Percentiles rank a stretch among this genome's conserved stretches.
phyloP scores from a whole-genome alignment of 306 rosid species.

The Gynostemma pentaphyllum region DNA sequence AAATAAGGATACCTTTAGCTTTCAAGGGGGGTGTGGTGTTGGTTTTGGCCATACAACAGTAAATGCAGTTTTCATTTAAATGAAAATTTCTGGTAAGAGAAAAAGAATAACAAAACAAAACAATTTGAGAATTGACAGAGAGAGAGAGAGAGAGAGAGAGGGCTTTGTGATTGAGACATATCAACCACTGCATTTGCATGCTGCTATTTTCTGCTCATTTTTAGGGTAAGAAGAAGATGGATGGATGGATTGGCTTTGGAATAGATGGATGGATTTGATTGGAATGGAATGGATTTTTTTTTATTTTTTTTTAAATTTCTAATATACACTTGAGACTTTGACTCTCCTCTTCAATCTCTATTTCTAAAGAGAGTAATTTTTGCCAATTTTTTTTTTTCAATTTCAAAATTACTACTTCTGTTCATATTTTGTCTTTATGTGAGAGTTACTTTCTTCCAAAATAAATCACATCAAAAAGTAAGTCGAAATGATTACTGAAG shows the following conservation, averaged over 20 bases:
- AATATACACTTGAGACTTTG: not conserved
- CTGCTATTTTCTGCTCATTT: not conserved
- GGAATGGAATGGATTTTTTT: not conserved
- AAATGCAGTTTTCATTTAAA: not conserved
- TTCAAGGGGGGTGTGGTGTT: not conserved
- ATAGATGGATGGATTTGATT: too few species aligned
- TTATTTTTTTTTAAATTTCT: not conserved
- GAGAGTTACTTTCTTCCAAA: too few species aligned
- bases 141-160: too few species aligned
- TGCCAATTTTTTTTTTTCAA: not conserved
- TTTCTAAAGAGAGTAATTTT: not conserved
- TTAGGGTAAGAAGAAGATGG: not conserved
- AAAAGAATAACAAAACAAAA: slow-evolving; percentile 9
- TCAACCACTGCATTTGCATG: not conserved
- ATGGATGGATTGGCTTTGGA: too few species aligned
- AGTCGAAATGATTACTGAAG: too few species aligned
- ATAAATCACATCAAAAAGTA: too few species aligned
- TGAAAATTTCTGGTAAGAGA: not conserved
- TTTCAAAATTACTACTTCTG: not conserved
- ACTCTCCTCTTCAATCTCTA: not conserved
- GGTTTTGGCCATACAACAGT: slow-evolving; percentile 8
- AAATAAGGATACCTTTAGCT: slow-evolving; percentile 1
- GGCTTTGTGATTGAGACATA: slow-evolving; percentile 4
- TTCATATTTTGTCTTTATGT: not conserved
- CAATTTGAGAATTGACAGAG: too few species aligned